Percentiles rank a stretch among this genome's conserved stretches.
Evolutionary conservation across 1,284 basidiomycete genomes (phyloP).

Genomic region (Macrocystidia cucumis): DNA sequence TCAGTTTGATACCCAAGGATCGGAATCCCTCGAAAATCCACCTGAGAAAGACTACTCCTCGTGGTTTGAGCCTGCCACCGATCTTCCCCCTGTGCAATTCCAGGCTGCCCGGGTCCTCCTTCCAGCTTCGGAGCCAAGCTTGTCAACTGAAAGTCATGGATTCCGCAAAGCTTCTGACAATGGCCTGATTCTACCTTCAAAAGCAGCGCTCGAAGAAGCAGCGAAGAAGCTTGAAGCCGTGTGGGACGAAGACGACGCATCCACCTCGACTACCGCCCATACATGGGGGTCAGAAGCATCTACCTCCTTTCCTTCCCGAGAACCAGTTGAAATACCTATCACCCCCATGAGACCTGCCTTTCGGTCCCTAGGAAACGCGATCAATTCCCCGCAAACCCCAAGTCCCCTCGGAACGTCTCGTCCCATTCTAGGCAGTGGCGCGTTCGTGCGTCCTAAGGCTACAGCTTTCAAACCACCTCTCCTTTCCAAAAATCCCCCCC

Average conservation of each 20-base stretch:
- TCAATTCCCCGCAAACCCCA: slow-evolving; percentile 27
- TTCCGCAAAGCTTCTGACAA: slow-evolving; percentile 27
- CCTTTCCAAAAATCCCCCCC: slow-evolving; percentile 20
- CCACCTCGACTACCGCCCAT: neutral
- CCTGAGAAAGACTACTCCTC: slow-evolving; percentile 39
- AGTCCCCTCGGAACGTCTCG: slow-evolving; percentile 22
- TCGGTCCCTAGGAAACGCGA: slow-evolving; percentile 32
- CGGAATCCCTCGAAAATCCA: slow-evolving; percentile 35
- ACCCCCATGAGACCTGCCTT: slow-evolving; percentile 30
- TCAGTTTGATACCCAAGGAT: no score
- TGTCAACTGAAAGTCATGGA: slow-evolving; percentile 12
- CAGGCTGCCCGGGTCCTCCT: slow-evolving; percentile 21
- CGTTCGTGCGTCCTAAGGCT: no score
- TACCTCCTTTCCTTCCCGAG: slow-evolving; percentile 16
- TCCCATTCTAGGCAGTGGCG: no score
- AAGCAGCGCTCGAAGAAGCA: slow-evolving; percentile 49
- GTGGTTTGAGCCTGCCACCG: slow-evolving; percentile 43
- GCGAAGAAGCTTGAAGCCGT: slow-evolving; percentile 41
- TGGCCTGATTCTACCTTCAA: slow-evolving; percentile 41
- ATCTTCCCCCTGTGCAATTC: slow-evolving; percentile 27
- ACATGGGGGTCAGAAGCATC: slow-evolving; percentile 6
- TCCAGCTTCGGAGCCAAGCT: slow-evolving; percentile 8
- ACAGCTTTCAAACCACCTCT: slow-evolving; percentile 61
- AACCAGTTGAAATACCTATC: slow-evolving; percentile 7
- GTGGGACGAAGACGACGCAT: slow-evolving; percentile 33